Evolutionary conservation across 768 basidiomycete species (phyloP).

Genomic region (Agaricus bisporus): DNA sequence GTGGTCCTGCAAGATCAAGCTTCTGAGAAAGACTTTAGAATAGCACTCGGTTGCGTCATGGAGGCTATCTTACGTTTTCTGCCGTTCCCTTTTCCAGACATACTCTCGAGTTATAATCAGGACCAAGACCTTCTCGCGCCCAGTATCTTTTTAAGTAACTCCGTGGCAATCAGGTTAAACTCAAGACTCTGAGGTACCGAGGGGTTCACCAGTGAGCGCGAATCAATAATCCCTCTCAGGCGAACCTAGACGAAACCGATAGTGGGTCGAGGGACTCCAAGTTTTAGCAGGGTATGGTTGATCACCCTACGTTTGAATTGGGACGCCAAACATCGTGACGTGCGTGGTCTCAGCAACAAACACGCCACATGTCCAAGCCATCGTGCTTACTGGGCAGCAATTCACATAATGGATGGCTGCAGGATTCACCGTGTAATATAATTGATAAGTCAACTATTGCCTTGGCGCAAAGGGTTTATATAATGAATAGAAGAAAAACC

Average conservation of each 20-base stretch:
- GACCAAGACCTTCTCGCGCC: not conserved
- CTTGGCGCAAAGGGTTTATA: not conserved
- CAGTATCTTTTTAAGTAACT: not conserved
- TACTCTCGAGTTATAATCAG: not conserved
- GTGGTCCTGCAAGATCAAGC: not conserved
- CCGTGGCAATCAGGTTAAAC: conserved; percentile 2
- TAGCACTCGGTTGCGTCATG: conserved; percentile 4
- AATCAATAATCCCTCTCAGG: too few species aligned
- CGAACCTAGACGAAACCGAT: not conserved
- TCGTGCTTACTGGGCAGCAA: not conserved
- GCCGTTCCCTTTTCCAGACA: not conserved
- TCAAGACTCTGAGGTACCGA: not conserved
- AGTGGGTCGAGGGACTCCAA: not conserved
- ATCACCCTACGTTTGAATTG: not conserved
- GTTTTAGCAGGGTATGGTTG: too few species aligned
- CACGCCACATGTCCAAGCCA: not conserved
- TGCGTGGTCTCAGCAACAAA: not conserved
- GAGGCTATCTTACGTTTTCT: not conserved
- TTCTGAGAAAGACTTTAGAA: not conserved
- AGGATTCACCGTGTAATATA: too few species aligned
- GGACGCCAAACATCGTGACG: not conserved
- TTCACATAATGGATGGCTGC: not conserved
- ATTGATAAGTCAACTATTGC: not conserved
- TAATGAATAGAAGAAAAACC: not conserved
- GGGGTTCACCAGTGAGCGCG: not conserved